Evolutionary conservation across 1,284 basidiomycete species (phyloP), one percentile per base, ranked within the genome.

Genomic region (Trichosporon ovoides): DNA sequence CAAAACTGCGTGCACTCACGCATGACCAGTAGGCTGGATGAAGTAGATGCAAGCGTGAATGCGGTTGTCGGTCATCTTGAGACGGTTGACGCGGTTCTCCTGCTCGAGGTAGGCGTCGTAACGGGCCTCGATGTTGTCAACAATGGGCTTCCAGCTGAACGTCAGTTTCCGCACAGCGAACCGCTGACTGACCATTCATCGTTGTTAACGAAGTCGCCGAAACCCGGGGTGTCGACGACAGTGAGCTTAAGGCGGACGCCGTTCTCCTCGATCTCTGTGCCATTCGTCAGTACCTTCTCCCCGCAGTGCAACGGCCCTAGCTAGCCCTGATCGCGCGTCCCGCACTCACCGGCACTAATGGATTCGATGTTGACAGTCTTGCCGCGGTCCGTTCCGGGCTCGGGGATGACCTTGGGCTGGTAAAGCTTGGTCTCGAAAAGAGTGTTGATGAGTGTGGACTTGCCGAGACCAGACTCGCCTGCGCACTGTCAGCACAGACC

Each of bases 131-230:
- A 98, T 97, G 81, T 95, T 92, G 77, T 96, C 92, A 37, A 96
- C 84, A 65, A 98, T 95, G 55, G 94, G 94, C 78, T 90, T 94
- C 94, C 94, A 98, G 78, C 91, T 92, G 36, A 14, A 46, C 18
- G 43, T 28, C 19, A 49, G 43, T 16, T 31, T 40, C 14, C 1
- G 13, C 36, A 50, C 40, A 37, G 19, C 33, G 18, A 13, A 5
- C 6, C n/a, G 10, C 22, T 11, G 55, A 72, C 75, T 63, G 69
- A 91, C 90, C 91, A 91, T 70, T 95, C 91, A 67, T 94, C 90
- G 77, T 97, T 98, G 83, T 97, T 96, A 74, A 97, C 91, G 77
- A 93, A 96, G 78, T 97, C 93, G 59, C 93, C 93, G 69, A 95
- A 97, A 31, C 93, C 92, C 55, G 92, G 92, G 38, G 92, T 97